Percentiles rank a stretch among this genome's conserved stretches.
phyloP scores from a whole-genome alignment of 768 basidiomycete genomes.

The Pulveroboletus sp. region DNA sequence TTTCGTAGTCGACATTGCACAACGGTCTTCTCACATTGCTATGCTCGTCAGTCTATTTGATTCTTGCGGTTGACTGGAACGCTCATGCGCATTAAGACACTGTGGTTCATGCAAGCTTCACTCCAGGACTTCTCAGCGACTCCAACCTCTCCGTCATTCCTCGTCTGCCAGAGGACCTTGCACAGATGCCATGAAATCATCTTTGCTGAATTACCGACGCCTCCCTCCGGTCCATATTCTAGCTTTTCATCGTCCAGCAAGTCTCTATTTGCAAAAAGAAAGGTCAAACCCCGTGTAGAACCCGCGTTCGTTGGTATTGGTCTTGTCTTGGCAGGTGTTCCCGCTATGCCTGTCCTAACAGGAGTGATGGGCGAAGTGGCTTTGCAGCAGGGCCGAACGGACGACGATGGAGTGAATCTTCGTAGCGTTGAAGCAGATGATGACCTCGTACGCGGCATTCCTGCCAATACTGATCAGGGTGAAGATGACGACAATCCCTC shows the following conservation, averaged over 20 bases:
- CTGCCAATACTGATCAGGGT: slow-evolving; percentile 17
- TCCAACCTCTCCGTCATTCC: slow-evolving; percentile 69
- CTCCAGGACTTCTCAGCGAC: slow-evolving; percentile 64
- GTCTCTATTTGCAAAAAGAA: slow-evolving; percentile 49
- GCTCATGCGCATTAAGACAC: slow-evolving; percentile 50
- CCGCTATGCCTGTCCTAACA: slow-evolving; percentile 71
- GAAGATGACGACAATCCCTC: slow-evolving; percentile 43
- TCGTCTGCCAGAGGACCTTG: slow-evolving; percentile 86
- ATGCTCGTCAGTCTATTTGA: slow-evolving; percentile 70
- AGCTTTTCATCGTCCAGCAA: slow-evolving; percentile 46
- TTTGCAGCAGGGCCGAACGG: slow-evolving; percentile 81
- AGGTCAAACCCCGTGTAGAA: slow-evolving; percentile 66
- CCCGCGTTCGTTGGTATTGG: slow-evolving; percentile 85
- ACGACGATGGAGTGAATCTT: slow-evolving; percentile 50
- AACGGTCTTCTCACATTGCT: slow-evolving; percentile 90
- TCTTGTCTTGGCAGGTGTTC: slow-evolving; percentile 68
- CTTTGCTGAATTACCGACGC: slow-evolving; percentile 78
- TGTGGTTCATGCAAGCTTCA: slow-evolving; percentile 99
- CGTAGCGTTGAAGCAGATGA: slow-evolving; percentile 47
- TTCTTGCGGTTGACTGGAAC: slow-evolving; percentile 12
- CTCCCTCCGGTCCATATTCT: slow-evolving; percentile 63
- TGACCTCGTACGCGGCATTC: slow-evolving; percentile 32
- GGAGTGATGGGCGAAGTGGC: slow-evolving; percentile 78
- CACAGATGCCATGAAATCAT: slow-evolving; percentile 95
- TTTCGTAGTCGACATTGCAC: slow-evolving; percentile 85